Conservation (phyloP, 257 asterid species). For the Nyctanthes arbortristis region DNA sequence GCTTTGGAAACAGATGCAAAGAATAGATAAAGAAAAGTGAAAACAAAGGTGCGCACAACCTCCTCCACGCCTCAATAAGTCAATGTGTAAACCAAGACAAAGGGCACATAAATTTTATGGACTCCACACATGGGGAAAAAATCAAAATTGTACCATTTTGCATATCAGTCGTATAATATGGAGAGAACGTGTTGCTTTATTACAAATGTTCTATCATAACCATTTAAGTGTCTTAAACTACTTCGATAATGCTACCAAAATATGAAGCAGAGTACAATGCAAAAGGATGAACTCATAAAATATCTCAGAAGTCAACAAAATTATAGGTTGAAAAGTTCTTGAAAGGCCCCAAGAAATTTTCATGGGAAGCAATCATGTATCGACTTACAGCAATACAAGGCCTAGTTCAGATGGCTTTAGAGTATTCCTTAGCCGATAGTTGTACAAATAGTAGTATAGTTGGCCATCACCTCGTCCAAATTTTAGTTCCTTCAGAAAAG, state of each 20-base stretch:
- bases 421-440: constrained; percentile 66
- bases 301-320: neutral
- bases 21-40: no score
- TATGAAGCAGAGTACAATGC: constrained; percentile 9
- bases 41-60: no score
- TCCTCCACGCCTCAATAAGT: no score
- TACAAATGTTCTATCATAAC: no score
- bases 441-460: constrained; percentile 84
- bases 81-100: no score
- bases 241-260: constrained; percentile 8
- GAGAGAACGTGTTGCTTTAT: no score
- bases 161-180: no score
- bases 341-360: neutral
- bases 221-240: constrained; percentile 1
- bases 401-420: constrained; percentile 78
- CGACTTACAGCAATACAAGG: constrained; percentile 68
- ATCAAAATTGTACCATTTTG: no score
- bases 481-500: constrained; percentile 84
- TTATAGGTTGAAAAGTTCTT: neutral
- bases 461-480: constrained; percentile 90
- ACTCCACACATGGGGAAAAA: no score
- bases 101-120: no score
- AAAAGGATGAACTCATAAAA: constrained; percentile 11
- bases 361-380: neutral
- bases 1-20: no score